phyloP scores from a whole-genome alignment of 495 filamentous ascomycete species.

The Hypoxylon lenormandii region DNA sequence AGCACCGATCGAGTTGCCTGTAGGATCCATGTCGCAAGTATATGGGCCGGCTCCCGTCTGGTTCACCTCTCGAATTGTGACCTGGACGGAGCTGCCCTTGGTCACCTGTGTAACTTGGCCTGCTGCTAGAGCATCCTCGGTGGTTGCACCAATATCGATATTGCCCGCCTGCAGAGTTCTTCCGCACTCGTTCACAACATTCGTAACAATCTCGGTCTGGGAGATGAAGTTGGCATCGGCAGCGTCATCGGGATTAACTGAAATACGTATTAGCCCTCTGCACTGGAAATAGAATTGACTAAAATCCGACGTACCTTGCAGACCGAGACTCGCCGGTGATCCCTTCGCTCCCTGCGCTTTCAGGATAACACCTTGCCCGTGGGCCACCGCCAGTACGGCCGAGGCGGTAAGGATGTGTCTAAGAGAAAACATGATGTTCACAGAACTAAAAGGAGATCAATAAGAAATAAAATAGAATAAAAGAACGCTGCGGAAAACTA shows the following conservation, averaged over 20 bases:
- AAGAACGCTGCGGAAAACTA: slow-evolving; percentile 13
- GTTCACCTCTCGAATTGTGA: slow-evolving; percentile 65
- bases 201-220: slow-evolving; percentile 59
- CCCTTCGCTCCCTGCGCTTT: slow-evolving; percentile 54
- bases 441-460: slow-evolving; percentile 20
- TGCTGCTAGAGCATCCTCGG: slow-evolving; percentile 60
- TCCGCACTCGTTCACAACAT: slow-evolving; percentile 62
- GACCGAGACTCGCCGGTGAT: slow-evolving; percentile 54
- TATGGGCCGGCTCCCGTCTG: slow-evolving; percentile 66
- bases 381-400: slow-evolving; percentile 52
- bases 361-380: slow-evolving; percentile 59
- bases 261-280: not conserved
- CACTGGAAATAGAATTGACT: not conserved
- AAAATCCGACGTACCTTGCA: slow-evolving; percentile 51
- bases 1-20: slow-evolving; percentile 54
- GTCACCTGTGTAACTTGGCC: slow-evolving; percentile 57
- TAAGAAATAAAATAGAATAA: slow-evolving; percentile 7
- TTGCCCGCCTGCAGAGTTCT: slow-evolving; percentile 62
- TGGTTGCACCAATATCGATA: slow-evolving; percentile 65
- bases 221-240: slow-evolving; percentile 65
- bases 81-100: slow-evolving; percentile 51
- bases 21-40: slow-evolving; percentile 61
- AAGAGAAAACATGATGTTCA: slow-evolving; percentile 48
- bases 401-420: slow-evolving; percentile 49
- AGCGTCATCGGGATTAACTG: slow-evolving; percentile 56